Evolutionary conservation across 257 asterid species (phyloP).

Genomic region (Fraxinus cuspidata): DNA sequence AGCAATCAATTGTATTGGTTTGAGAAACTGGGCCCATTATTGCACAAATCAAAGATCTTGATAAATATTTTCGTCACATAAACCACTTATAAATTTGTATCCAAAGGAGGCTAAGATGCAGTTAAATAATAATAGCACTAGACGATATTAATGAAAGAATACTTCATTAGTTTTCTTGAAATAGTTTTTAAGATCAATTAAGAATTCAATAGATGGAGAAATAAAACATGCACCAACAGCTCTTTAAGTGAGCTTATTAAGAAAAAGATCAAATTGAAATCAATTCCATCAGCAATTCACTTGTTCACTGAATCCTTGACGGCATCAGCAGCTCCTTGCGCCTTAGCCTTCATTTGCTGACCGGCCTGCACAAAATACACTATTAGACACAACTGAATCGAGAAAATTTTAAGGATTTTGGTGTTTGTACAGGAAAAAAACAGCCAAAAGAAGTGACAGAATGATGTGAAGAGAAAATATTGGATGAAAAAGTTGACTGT

Average conservation of each 20-base stretch:
- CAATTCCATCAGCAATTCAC: slow-evolving; percentile 16
- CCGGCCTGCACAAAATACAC: slow-evolving; percentile 32
- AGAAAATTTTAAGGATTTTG: neutral
- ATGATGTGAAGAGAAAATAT: too few relatives aligned
- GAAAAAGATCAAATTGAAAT: neutral
- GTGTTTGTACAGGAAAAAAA: too few relatives aligned
- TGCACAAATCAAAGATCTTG: too few relatives aligned
- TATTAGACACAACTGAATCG: neutral
- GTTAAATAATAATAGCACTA: too few relatives aligned
- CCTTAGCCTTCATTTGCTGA: slow-evolving; percentile 39
- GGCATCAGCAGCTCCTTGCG: slow-evolving; percentile 52
- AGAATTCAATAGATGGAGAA: neutral
- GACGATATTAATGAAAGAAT: neutral
- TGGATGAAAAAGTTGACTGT: too few relatives aligned
- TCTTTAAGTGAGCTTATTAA: neutral
- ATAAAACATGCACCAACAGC: neutral
- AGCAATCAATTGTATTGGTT: too few relatives aligned
- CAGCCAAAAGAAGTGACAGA: too few relatives aligned
- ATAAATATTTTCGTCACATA: too few relatives aligned
- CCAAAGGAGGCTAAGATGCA: too few relatives aligned
- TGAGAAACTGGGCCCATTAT: too few relatives aligned
- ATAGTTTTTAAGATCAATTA: neutral
- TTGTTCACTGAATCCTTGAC: slow-evolving; percentile 43
- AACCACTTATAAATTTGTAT: too few relatives aligned
- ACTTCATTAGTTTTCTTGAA: neutral